Evolutionary conservation across 2,329 filamentous ascomycete species (phyloP), one percentile per base, ranked within the genome.

Genomic region (Colletotrichum lindemuthianum): DNA sequence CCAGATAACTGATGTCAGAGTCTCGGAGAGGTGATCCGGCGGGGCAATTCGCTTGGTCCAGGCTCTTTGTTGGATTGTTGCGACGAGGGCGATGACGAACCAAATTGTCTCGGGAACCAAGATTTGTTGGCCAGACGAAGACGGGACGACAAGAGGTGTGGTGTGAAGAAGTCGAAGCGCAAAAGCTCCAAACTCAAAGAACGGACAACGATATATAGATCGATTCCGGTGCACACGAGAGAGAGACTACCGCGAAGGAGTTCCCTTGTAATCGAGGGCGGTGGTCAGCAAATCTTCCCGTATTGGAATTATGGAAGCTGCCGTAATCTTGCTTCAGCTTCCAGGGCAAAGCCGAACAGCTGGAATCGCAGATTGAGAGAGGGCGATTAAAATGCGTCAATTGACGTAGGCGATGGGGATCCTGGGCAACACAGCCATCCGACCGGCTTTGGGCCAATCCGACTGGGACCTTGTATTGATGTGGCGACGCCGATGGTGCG

Each of bases 341-440:
- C 13, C 45, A 48, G 45, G 40, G 10, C 34, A 53, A 32, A 40
- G 34, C n/a, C n/a, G 40, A 39, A 39, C 15, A 34, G 50, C 36
- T 16, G 43, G 32, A 50, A 45, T 2, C 39, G 24, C 37, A 41
- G 36, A 43, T 58, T 36, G 37, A 37, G 50, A 9, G 50, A 48
- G 24, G 58, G 51, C 24, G 63, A 44, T 63, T 47, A 51, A 37
- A 63, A 63, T 58, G 59, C 53, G 63, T 66, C 60, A 64, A 64
- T 64, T 64, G 63, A 64, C 63, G 63, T 66, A 59, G 65, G 58
- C 34, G 39, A 57, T 60, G 65, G 64, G 56, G 49, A 60, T 53
- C 54, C 64, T 48, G 53, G 53, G 53, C 64, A 68, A 63, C 66
- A 67, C 66, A 67, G 64, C 66, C 66, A 68, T 68, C 60, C 64